Base-by-base conservation (phyloP, 2,329 filamentous ascomycete species). In the Penicillium rolfsii region DNA sequence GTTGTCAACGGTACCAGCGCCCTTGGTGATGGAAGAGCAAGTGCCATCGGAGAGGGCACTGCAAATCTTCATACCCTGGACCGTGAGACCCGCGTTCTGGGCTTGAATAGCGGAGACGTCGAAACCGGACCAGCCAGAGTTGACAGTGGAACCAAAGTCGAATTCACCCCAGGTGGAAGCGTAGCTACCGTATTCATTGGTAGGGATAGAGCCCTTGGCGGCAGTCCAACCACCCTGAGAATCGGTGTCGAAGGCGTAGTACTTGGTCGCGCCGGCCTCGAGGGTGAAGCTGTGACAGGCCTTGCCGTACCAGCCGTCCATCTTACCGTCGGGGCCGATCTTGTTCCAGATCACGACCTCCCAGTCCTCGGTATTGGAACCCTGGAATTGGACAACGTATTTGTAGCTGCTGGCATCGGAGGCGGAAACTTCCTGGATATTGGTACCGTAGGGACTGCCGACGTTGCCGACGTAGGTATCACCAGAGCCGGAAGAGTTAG, bases 341-440 rank as follows among this genome's bases (percentile, higher is more conserved):
- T 77, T 78, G 71, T 78, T 78, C 71, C 74, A 78, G 72, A 79
- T 73, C 48, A 74, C 71, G 28, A 78, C 69, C n/a, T 62, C 67
- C 74, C 73, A 77, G 58, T 69, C 58, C 5, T 76, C 73, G 24
- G 64, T 64, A 64, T 72, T 70, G 46, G 70, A 64, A 43, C 76
- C 76, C 5, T 60, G 62, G 62, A 79, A 67, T 57, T 77, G 60
- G 11, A 71, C 68, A 19, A 78, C 75, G 65, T 78, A 72, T 63
- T 79, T 70, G 72, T 78, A 79, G 22, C 61, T 58, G 43, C 55
- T 55, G 55, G 72, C 74, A 0, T 74, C 67, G 50, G 64, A 57
- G 57, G 66, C 61, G 53, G 73, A 65, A 56, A 80, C 67, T 28
- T 75, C 59, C 60, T 77, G 72, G 55, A 78, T 76, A 71, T 79